These are phyloP conservation scores for Vitis hybrid DNA, from an alignment of 177 flowering plant species.

Conservation along the genomic window DNA sequence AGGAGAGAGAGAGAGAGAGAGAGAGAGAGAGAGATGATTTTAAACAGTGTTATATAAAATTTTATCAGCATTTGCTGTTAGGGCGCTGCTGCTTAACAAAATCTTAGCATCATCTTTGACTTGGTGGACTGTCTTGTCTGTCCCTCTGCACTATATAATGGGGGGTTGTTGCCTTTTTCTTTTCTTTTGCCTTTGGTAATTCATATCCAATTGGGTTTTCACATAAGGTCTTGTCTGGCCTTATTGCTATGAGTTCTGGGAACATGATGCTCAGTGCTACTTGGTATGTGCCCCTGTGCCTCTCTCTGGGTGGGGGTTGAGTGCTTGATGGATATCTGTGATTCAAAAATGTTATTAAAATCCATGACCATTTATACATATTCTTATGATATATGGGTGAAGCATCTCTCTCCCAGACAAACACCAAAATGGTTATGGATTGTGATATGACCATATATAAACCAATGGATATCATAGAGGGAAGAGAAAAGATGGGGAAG, in stretches of 20 bases:
- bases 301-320: background rate
- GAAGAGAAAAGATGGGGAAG: no score
- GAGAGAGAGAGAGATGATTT: slow-evolving; percentile 1
- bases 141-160: background rate
- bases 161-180: background rate
- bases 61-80: background rate
- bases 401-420: no score
- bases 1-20: background rate
- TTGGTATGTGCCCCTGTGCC: background rate
- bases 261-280: slow-evolving; percentile 20
- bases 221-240: slow-evolving; percentile 16
- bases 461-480: no score
- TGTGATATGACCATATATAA: no score
- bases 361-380: no score
- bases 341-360: background rate
- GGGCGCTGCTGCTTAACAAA: background rate
- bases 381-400: no score
- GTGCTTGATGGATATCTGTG: background rate
- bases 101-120: slow-evolving; percentile 29
- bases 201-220: slow-evolving; percentile 17
- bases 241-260: slow-evolving; percentile 15
- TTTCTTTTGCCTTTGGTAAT: slow-evolving; percentile 11
- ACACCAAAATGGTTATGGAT: no score
- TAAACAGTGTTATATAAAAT: slow-evolving; percentile 4
- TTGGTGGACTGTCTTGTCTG: slow-evolving; percentile 22